These are phyloP conservation scores for Penicillium hesseltinei DNA, from an alignment of 2,329 filamentous ascomycete species.

Conservation along the genomic window DNA sequence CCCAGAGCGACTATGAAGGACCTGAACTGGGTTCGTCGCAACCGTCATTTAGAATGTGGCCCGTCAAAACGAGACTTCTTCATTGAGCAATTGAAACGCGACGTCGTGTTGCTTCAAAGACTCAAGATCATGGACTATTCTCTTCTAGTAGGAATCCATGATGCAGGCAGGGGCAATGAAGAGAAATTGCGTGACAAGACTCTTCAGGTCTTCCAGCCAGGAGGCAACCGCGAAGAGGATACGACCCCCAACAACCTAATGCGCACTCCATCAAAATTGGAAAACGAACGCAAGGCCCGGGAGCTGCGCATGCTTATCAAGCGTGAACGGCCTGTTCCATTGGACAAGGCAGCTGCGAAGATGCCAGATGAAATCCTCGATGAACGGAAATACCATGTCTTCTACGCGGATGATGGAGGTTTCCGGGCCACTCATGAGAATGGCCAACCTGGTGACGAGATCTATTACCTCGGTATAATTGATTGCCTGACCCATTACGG, in stretches of 20 bases:
- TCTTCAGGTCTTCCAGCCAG: slow-evolving; percentile 88
- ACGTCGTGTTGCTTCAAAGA: slow-evolving; percentile 81
- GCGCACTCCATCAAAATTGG: slow-evolving; percentile 88
- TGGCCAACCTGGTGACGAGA: slow-evolving; percentile 78
- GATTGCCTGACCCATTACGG: slow-evolving; percentile 97
- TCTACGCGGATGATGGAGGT: slow-evolving; percentile 91
- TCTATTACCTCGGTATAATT: slow-evolving; percentile 98
- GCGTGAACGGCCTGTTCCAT: slow-evolving; percentile 86
- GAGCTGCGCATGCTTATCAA: slow-evolving; percentile 92
- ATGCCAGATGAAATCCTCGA: slow-evolving; percentile 89
- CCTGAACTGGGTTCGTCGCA: slow-evolving; percentile 87
- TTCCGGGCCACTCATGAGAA: slow-evolving; percentile 91
- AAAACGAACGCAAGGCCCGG: slow-evolving; percentile 84
- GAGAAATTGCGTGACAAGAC: slow-evolving; percentile 90
- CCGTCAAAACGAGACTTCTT: slow-evolving; percentile 85
- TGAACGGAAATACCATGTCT: slow-evolving; percentile 73
- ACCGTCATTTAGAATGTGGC: slow-evolving; percentile 83
- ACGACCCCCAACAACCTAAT: slow-evolving; percentile 65
- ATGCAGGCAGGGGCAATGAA: slow-evolving; percentile 84
- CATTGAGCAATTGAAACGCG: slow-evolving; percentile 80
- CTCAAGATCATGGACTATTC: slow-evolving; percentile 99
- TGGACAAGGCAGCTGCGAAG: slow-evolving; percentile 75
- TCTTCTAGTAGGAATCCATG: slow-evolving; percentile 89
- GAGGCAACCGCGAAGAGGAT: slow-evolving; percentile 67
- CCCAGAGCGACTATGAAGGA: slow-evolving; percentile 93